Conservation (phyloP, 768 basidiomycete species). For the Kockovaella imperatae region DNA sequence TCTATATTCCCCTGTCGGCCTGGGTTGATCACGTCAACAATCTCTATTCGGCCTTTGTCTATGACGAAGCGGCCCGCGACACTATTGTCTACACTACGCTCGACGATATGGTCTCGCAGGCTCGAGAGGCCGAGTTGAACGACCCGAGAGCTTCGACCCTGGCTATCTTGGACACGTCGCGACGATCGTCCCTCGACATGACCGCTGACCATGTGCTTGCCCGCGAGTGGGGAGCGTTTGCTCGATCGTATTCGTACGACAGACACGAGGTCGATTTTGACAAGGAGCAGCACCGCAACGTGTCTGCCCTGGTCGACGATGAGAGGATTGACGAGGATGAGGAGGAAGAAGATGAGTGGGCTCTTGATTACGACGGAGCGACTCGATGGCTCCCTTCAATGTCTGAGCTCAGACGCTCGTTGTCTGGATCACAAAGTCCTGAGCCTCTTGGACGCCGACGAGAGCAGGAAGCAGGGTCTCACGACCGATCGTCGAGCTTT, state of each 20-base stretch:
- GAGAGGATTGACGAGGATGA: conserved; percentile 12
- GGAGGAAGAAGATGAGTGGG: conserved; percentile 31
- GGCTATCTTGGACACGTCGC: not conserved
- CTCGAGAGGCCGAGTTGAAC: conserved; percentile 17
- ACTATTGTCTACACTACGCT: conserved; percentile 8
- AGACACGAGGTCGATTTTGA: conserved; percentile 11
- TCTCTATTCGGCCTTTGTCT: conserved; percentile 9
- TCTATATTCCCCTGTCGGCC: conserved; percentile 17
- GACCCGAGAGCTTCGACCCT: not conserved
- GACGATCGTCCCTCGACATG: conserved; percentile 7
- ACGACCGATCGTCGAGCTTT: too few relatives aligned
- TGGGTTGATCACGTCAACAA: conserved; percentile 29
- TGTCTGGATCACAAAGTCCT: too few relatives aligned
- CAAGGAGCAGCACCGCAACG: conserved; percentile 7
- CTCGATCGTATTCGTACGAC: conserved; percentile 9
- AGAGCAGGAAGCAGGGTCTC: too few relatives aligned
- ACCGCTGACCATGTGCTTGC: conserved; percentile 22
- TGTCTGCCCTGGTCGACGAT: conserved; percentile 14
- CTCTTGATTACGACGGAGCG: conserved; percentile 35
- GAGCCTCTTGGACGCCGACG: too few relatives aligned
- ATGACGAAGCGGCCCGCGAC: conserved; percentile 5
- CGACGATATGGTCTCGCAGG: conserved; percentile 22
- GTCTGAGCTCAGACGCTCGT: conserved; percentile 18
- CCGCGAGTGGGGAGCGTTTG: conserved; percentile 20
- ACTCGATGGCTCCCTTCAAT: conserved; percentile 21